These are phyloP conservation scores for Thalassia testudinum DNA, from an alignment of 116 monocot species.

Conservation along the genomic window DNA sequence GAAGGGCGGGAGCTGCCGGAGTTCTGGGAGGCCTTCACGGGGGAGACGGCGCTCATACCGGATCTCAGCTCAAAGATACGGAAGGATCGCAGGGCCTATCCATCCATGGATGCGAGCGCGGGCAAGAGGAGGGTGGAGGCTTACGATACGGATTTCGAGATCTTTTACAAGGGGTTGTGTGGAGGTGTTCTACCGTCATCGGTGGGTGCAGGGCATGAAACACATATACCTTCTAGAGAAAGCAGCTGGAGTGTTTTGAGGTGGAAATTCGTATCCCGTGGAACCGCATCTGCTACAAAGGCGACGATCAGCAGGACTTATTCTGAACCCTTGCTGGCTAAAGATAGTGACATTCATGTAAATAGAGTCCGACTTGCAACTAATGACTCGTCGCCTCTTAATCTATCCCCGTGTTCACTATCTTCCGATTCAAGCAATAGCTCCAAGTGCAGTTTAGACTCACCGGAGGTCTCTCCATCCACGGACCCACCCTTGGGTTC, in stretches of 20 bases:
- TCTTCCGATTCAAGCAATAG: slow-evolving; percentile 46
- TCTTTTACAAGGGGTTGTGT: slow-evolving; percentile 59
- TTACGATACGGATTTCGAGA: slow-evolving; percentile 77
- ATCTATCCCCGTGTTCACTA: slow-evolving; percentile 46
- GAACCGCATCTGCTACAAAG: slow-evolving; percentile 12
- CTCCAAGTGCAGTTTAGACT: slow-evolving; percentile 53
- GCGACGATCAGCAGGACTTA: slow-evolving; percentile 24
- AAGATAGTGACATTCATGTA: slow-evolving; percentile 17
- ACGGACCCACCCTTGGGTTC: slow-evolving; percentile 27
- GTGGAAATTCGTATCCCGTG: slow-evolving; percentile 52
- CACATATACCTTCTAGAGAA: slow-evolving; percentile 82
- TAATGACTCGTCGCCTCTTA: slow-evolving; percentile 36
- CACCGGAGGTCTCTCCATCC: slow-evolving; percentile 51
- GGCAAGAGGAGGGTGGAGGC: slow-evolving; percentile 51
- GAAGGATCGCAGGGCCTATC: slow-evolving; percentile 21
- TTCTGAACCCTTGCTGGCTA: slow-evolving; percentile 38
- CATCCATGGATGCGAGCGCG: slow-evolving; percentile 3
- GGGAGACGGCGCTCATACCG: slow-evolving; percentile 8
- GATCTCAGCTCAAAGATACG: slow-evolving; percentile 10
- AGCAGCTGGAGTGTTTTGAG: slow-evolving; percentile 81
- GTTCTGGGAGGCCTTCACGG: slow-evolving; percentile 79
- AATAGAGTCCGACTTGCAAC: slow-evolving; percentile 25
- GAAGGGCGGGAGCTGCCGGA: slow-evolving; percentile 71
- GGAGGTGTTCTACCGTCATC: slow-evolving; percentile 90
- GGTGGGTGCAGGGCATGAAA: slow-evolving; percentile 50